Conservation (phyloP, 2,329 filamentous ascomycete genomes). For the Teratosphaeria zuluensis region DNA sequence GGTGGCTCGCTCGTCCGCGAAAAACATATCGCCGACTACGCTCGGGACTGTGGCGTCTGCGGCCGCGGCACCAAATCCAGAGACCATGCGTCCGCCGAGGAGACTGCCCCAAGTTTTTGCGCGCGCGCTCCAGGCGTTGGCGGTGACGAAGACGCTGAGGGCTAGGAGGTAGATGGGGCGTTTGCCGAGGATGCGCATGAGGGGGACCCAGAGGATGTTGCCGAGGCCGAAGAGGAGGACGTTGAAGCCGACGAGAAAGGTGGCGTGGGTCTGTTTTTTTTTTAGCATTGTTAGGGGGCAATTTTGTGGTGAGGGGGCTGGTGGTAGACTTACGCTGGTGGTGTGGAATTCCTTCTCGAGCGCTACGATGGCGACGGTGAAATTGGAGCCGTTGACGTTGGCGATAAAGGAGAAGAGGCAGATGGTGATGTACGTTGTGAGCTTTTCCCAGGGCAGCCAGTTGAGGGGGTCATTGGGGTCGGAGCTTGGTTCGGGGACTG, state of each 20-base stretch:
- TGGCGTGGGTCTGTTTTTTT: slow-evolving; percentile 9
- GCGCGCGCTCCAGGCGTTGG: slow-evolving; percentile 27
- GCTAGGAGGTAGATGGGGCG: slow-evolving; percentile 29
- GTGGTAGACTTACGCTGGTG: not conserved
- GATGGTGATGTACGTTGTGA: slow-evolving; percentile 26
- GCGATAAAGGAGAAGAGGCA: slow-evolving; percentile 33
- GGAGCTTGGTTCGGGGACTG: not conserved
- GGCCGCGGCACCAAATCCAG: slow-evolving; percentile 22
- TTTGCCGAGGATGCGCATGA: slow-evolving; percentile 27
- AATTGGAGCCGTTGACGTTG: slow-evolving; percentile 31
- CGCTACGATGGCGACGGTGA: slow-evolving; percentile 28
- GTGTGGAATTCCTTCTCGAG: slow-evolving; percentile 24
- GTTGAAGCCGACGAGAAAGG: slow-evolving; percentile 19
- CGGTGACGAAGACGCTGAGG: slow-evolving; percentile 23
- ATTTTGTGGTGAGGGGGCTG: not conserved
- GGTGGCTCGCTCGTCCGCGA: slow-evolving; percentile 25
- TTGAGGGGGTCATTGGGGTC: slow-evolving; percentile 17
- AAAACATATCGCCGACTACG: slow-evolving; percentile 29
- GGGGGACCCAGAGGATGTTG: slow-evolving; percentile 24
- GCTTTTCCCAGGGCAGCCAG: slow-evolving; percentile 9
- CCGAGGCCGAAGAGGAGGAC: slow-evolving; percentile 22
- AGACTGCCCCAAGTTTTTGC: slow-evolving; percentile 18
- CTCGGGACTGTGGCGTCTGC: slow-evolving; percentile 29
- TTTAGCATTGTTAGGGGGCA: not conserved
- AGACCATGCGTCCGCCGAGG: slow-evolving; percentile 16